Evolutionary conservation across 768 basidiomycete species (phyloP), one percentile per base, ranked within the genome.

Genomic region (Kwoniella newhampshirensis): DNA sequence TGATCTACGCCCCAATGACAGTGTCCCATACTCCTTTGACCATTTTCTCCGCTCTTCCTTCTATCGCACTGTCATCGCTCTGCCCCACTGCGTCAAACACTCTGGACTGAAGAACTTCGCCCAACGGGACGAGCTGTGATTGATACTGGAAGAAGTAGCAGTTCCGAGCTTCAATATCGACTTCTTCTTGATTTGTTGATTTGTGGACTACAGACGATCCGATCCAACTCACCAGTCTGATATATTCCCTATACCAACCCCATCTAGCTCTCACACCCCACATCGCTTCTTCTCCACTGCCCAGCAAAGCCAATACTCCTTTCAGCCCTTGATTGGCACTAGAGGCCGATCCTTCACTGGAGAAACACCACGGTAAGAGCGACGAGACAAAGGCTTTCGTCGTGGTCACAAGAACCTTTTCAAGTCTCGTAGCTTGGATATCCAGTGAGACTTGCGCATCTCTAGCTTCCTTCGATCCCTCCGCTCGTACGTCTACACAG

Each of bases 221-320:
- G n/a, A n/a, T 20, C 18, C 23, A 23, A 67, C 70, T 63, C 47
- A 72, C 70, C 18, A 65, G 32, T 42, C 75, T 43, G 40, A 74
- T 60, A 60, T 71, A 76, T 39, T 76, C 66, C 40, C 62, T 67
- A 45, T 58, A 76, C 71, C 73, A 76, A 3, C 71, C 73, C 27
- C 50, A 61, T n/a, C 59, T 57, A 1, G 67, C 66, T 54, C 70
- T 41, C 20, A 67, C 54, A 37, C 54, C 49, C 72, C 69, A 74
- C 42, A 51, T 48, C 5, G 64, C 67, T 27, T 70, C 64, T 57
- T 67, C 67, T 11, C 70, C 72, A 39, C 54, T 60, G 20, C 68
- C 63, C 27, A 66, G 25, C 1, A 71, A 50, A 11, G 48, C 55
- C 39, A 71, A 49, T 8, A 69, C 67, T 3, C 62, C 51, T 47